These are phyloP conservation scores for Hypoxylon sp. DNA, from an alignment of 2,329 filamentous ascomycete genomes.

Conservation along the genomic window DNA sequence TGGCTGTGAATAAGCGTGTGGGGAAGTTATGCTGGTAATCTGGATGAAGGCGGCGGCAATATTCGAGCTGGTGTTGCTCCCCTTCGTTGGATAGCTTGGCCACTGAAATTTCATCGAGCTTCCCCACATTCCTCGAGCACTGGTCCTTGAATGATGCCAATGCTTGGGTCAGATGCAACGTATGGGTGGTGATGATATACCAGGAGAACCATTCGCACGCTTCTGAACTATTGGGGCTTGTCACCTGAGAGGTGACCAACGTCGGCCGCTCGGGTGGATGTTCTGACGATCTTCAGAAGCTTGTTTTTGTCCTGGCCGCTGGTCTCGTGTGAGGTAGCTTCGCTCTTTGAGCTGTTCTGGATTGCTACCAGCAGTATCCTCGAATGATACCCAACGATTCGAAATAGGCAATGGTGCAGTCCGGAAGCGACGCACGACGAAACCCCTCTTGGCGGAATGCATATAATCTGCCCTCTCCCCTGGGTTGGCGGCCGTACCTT, in stretches of 20 bases:
- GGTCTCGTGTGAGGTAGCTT: slow-evolving; percentile 3
- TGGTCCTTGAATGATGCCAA: neutral
- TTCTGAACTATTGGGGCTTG: neutral
- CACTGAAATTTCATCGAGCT: slow-evolving; percentile 4
- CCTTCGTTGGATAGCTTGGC: slow-evolving; percentile 18
- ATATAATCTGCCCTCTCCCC: slow-evolving; percentile 25
- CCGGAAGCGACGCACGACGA: slow-evolving; percentile 18
- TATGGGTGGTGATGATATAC: slow-evolving; percentile 5
- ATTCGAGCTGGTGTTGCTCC: slow-evolving; percentile 8
- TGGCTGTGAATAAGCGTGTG: slow-evolving; percentile 9
- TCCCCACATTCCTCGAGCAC: slow-evolving; percentile 10
- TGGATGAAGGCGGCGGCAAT: slow-evolving; percentile 34
- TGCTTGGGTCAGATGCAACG: slow-evolving; percentile 9
- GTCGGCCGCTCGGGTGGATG: slow-evolving; percentile 39
- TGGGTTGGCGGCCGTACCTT: slow-evolving; percentile 12
- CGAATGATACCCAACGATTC: slow-evolving; percentile 20
- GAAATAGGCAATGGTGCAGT: slow-evolving; percentile 5
- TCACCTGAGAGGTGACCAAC: slow-evolving; percentile 36
- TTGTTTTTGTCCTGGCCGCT: neutral
- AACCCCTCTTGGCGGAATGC: slow-evolving; percentile 17
- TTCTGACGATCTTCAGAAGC: slow-evolving; percentile 23
- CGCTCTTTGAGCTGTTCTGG: slow-evolving; percentile 9
- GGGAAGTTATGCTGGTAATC: slow-evolving; percentile 34
- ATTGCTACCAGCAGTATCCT: slow-evolving; percentile 18
- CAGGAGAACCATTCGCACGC: neutral